Conservation (phyloP, 805 yeast genomes). For the Barnettozyma wickerhamii region DNA sequence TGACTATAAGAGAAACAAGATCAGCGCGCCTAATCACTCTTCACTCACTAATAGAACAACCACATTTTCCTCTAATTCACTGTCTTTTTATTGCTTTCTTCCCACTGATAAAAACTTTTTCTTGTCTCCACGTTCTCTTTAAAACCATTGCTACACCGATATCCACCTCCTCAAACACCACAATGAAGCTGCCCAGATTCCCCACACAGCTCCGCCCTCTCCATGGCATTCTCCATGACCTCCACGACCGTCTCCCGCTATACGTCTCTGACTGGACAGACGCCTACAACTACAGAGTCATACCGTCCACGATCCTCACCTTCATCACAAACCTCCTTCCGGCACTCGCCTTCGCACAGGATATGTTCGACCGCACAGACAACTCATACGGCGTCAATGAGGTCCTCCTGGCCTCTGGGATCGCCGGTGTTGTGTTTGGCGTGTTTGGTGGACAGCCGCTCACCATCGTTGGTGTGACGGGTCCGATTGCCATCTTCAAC, state of each 20-base stretch:
- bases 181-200: not conserved
- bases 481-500: constrained; percentile 89
- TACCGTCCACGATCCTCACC: constrained; percentile 79
- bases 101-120: no score
- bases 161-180: no score
- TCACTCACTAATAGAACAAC: no score
- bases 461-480: constrained; percentile 95
- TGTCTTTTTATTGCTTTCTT: no score
- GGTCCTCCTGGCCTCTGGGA: constrained; percentile 73
- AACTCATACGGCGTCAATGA: constrained; percentile 91
- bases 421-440: constrained; percentile 90
- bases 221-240: constrained; percentile 32
- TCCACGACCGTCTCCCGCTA: constrained; percentile 46
- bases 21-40: no score
- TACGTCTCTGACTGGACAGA: constrained; percentile 79
- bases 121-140: no score
- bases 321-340: constrained; percentile 90
- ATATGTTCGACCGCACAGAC: constrained; percentile 89
- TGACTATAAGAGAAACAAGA: no score
- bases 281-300: constrained; percentile 78
- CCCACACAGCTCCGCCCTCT: constrained; percentile 2
- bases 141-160: no score
- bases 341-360: constrained; percentile 94
- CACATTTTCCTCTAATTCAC: no score
- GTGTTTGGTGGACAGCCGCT: constrained; percentile 84